phyloP scores from a whole-genome alignment of 2,329 filamentous ascomycete species.

The Macrophomina pseudophaseolina region DNA sequence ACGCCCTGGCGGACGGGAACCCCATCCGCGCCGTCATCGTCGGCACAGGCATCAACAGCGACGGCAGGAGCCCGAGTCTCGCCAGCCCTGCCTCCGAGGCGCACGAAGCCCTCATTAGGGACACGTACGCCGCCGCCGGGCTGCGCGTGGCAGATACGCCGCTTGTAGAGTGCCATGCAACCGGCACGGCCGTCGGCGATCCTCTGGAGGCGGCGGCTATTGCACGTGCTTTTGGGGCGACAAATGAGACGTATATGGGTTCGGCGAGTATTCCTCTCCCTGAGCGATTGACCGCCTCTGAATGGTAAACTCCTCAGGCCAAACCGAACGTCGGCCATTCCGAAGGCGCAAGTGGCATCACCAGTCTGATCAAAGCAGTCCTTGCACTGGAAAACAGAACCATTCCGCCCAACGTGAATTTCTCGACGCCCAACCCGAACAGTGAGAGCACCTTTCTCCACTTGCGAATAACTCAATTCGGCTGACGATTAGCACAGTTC shows the following conservation, averaged over 20 bases:
- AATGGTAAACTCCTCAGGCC: slow-evolving; percentile 13
- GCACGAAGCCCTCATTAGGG: slow-evolving; percentile 43
- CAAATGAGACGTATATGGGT: not conserved
- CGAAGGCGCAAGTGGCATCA: slow-evolving; percentile 42
- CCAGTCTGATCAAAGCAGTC: slow-evolving; percentile 41
- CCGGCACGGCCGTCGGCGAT: slow-evolving; percentile 19
- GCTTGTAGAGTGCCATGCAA: slow-evolving; percentile 37
- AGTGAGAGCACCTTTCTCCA: not conserved
- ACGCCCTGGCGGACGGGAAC: slow-evolving; percentile 56
- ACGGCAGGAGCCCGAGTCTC: slow-evolving; percentile 54
- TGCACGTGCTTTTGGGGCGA: not conserved
- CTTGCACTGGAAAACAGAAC: slow-evolving; percentile 42
- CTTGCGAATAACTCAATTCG: too few relatives aligned
- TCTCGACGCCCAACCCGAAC: not conserved
- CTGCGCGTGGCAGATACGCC: slow-evolving; percentile 34
- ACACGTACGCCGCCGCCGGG: slow-evolving; percentile 42
- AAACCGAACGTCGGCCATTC: slow-evolving; percentile 48
- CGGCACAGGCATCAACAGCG: slow-evolving; percentile 50
- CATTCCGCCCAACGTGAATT: slow-evolving; percentile 39
- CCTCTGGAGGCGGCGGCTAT: slow-evolving; percentile 27
- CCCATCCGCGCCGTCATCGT: slow-evolving; percentile 52
- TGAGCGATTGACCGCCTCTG: not conserved
- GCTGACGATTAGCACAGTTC: not conserved
- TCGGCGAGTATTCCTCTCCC: too few relatives aligned
- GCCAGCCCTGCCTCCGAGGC: slow-evolving; percentile 42